Base-by-base conservation (phyloP, 164 flowering plant species). In the Hamamelis virginiana region DNA sequence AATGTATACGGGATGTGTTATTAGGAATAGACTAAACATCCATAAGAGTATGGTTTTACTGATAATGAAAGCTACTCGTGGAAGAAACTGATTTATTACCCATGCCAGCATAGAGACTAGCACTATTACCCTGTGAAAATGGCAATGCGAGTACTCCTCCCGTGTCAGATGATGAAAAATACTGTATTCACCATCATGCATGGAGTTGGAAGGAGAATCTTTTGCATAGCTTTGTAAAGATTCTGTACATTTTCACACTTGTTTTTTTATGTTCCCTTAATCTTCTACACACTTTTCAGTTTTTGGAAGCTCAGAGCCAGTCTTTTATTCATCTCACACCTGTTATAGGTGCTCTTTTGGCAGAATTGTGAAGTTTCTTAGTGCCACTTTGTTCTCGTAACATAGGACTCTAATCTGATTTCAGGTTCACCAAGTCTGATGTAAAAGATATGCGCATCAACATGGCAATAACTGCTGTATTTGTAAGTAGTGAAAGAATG, bases 391-490 rank as follows among this genome's bases (percentile, higher is more conserved):
- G 5, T 26, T 53, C 47, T 58, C 21, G 61, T 12, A 28, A 27
- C 59, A 23, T 59, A 46, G 8, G 60, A 19, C 60, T 72, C 12
- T 33, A 21, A 38, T 65, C 6, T 77, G 8, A 18, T 73, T 73
- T 74, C 87, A 95, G 99, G 87, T 89, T 77, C 74, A 26, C 89
- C 69, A 95, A 89, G 78, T 92, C 99, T 25, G 82, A 79, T 79
- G 75, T 50, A 51, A 76, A 81, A 57, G 96, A 95, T 67, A 85
- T 87, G 70, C 90, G 72, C 56, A 95, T 95, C 80, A 95, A 93
- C 77, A 52, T 93, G 87, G 95, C 90, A 69, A 86, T 92, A 78
- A 77, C 98, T 73, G 97, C 95, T 75, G 77, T 80, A 8, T 93
- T 95, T 86, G 99, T 95, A 86, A 92, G 99, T 89, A 21, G 9